Base-by-base conservation (phyloP, 306 rosid species). In the Quercus ilex region DNA sequence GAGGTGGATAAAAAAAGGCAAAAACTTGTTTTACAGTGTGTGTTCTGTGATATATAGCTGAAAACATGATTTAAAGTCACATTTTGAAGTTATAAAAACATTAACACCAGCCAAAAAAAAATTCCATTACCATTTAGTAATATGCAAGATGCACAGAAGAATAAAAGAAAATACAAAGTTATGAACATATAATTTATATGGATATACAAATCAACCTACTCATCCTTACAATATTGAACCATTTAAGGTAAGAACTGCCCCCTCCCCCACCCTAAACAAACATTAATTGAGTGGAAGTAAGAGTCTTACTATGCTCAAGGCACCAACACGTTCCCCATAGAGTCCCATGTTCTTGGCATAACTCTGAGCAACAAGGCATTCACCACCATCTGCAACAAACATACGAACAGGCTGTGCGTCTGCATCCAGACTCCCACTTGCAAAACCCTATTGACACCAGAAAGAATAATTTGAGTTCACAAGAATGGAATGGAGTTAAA, bases 271-370 rank as follows among this genome's bases (percentile, higher is more conserved):
- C 28, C 15, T 0, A 9, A 9, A 10, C 46, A 51, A 17, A 19
- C 30, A 71, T 31, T 21, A 11, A 15, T 5, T 2, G 35, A 49
- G 28, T 15, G 43, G 57, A 75, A 74, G 73, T 53, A 43, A 35
- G 20, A 41, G 74, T 60, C 97, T 83, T 93, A 96, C 99, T 76
- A 96, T 89, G 89, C 96, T 96, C 74, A 96, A 79, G 77, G 99
- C 99, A 1, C 98, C 99, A 83, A 93, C 96, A 88, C 99, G 98
- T 80, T 96, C 99, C 6, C 93, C 99, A 64, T 96, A 96, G 33
- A 96, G 96, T 69, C 99, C 99, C 98, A 96, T 81, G 87, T 93
- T 96, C 90, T 96, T 96, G 43, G 99, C 98, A 69, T 91, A 96
- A 86, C 99, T 96, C 89, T 93, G 99, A 82, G 96, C 99, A 30